Conservation (phyloP, 1,139 yeast genomes). For the Scheffersomyces stambukii region DNA sequence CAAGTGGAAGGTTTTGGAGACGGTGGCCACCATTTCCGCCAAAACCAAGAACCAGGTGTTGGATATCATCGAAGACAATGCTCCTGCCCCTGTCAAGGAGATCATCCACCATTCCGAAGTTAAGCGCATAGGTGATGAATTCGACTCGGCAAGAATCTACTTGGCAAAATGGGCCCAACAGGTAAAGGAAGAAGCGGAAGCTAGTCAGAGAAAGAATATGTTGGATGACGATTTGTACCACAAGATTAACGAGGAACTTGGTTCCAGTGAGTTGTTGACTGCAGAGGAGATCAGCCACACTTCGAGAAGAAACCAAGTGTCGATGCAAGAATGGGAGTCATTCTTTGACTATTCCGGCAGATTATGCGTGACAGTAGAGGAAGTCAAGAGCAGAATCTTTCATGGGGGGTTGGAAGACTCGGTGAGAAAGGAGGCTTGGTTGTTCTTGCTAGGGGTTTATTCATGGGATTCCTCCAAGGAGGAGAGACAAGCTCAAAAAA, state of each 20-base stretch:
- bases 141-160: constrained; percentile 87
- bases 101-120: constrained; percentile 78
- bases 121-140: constrained; percentile 76
- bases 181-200: constrained; percentile 89
- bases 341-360: constrained; percentile 80
- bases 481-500: constrained; percentile 58
- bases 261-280: constrained; percentile 54
- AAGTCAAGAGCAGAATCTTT: constrained; percentile 76
- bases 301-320: constrained; percentile 63
- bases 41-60: constrained; percentile 58
- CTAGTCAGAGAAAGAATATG: constrained; percentile 55
- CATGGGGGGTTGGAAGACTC: constrained; percentile 76
- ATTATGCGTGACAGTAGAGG: constrained; percentile 64
- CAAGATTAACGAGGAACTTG: constrained; percentile 64
- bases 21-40: constrained; percentile 78
- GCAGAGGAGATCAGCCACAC: constrained; percentile 57
- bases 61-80: constrained; percentile 60
- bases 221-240: constrained; percentile 59
- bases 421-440: constrained; percentile 77
- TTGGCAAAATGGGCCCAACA: constrained; percentile 97
- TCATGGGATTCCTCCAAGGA: constrained; percentile 82
- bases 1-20: constrained; percentile 82
- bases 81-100: constrained; percentile 61
- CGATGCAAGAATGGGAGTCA: constrained; percentile 75
- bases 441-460: constrained; percentile 73